A percentile compares a stretch with the other conserved stretches of the same genome.
These are phyloP conservation scores for Botrytis galanthina DNA, from an alignment of 2,329 filamentous ascomycete species.

Conservation along the genomic window DNA sequence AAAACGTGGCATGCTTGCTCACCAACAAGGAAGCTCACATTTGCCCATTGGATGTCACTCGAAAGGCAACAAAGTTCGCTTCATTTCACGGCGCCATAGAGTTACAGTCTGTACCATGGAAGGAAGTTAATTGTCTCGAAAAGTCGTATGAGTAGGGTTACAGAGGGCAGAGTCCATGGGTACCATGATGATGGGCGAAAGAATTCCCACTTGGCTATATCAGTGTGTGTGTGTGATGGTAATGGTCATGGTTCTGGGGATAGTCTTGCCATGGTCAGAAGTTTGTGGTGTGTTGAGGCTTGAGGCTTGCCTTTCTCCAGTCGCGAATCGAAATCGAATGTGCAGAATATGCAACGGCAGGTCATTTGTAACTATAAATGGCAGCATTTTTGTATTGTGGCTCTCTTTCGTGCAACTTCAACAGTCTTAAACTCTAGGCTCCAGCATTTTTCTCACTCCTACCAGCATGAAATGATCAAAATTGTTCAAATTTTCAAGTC, in stretches of 20 bases:
- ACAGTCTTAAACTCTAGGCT: constrained; percentile 17
- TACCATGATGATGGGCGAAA: background rate
- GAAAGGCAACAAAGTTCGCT: constrained; percentile 13
- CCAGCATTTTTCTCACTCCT: constrained; percentile 13
- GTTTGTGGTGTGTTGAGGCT: constrained; percentile 4
- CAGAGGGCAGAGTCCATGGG: constrained; percentile 7
- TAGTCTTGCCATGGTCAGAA: background rate
- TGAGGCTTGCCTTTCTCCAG: constrained; percentile 6
- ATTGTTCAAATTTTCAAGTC: background rate
- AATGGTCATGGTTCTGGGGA: background rate
- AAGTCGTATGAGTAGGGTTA: constrained; percentile 2
- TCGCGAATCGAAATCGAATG: constrained; percentile 17
- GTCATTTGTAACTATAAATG: constrained; percentile 16
- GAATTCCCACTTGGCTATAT: constrained; percentile 6
- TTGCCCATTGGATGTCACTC: background rate
- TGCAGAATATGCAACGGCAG: constrained; percentile 15
- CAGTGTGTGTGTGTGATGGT: background rate
- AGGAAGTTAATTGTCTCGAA: constrained; percentile 13
- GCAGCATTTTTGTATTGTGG: constrained; percentile 5
- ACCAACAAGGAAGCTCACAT: constrained; percentile 3
- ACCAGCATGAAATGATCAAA: constrained; percentile 3
- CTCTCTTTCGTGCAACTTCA: constrained; percentile 13
- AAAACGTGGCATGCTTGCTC: constrained; percentile 22
- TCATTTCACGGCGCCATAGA: background rate
- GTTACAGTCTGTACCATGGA: constrained; percentile 11